phyloP scores from a whole-genome alignment of 495 filamentous ascomycete species.

The Hypomontagnella monticulosa region DNA sequence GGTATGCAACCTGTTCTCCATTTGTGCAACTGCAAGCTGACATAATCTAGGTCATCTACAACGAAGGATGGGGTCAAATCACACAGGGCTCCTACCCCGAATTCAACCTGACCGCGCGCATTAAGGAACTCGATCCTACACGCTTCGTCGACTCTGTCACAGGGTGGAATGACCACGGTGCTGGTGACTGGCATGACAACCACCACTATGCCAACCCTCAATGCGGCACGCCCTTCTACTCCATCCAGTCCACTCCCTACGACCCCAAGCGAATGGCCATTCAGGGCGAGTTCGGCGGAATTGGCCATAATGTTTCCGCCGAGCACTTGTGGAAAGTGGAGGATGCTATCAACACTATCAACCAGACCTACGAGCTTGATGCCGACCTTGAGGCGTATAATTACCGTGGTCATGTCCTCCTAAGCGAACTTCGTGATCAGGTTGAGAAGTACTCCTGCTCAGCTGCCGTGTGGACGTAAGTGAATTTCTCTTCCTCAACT shows the following conservation, averaged over 20 bases:
- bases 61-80: slow-evolving; percentile 76
- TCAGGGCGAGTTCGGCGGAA: slow-evolving; percentile 75
- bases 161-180: slow-evolving; percentile 61
- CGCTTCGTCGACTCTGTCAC: slow-evolving; percentile 67
- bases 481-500: neutral
- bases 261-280: slow-evolving; percentile 69
- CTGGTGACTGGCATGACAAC: slow-evolving; percentile 62
- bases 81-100: slow-evolving; percentile 59
- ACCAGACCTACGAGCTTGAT: slow-evolving; percentile 73
- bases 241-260: slow-evolving; percentile 62
- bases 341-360: slow-evolving; percentile 64
- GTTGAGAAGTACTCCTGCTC: slow-evolving; percentile 63
- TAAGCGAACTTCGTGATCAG: slow-evolving; percentile 68
- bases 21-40: slow-evolving; percentile 1
- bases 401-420: slow-evolving; percentile 64
- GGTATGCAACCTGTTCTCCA: slow-evolving; percentile 39
- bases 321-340: slow-evolving; percentile 68
- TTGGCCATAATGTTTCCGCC: slow-evolving; percentile 68
- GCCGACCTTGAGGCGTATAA: slow-evolving; percentile 67
- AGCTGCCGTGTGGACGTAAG: slow-evolving; percentile 46
- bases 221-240: slow-evolving; percentile 73
- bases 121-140: slow-evolving; percentile 67
- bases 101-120: slow-evolving; percentile 60
- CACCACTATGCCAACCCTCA: slow-evolving; percentile 78
- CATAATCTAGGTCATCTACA: slow-evolving; percentile 67